These are phyloP conservation scores for Melanogaster broomeanus DNA, from an alignment of 768 basidiomycete genomes.

Conservation along the genomic window DNA sequence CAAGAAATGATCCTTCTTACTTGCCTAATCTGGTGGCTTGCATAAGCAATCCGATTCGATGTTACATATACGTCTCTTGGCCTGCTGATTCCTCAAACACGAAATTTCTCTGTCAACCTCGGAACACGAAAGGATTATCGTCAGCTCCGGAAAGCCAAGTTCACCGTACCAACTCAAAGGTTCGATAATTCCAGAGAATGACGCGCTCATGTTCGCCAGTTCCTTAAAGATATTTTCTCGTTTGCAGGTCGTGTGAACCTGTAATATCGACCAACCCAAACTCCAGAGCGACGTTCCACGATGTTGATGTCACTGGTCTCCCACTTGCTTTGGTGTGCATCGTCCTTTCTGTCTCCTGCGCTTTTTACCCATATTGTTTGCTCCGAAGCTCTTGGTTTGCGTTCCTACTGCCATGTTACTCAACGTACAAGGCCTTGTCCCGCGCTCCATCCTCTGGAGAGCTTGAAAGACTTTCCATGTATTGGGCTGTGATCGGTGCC, in stretches of 20 bases:
- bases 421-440: conserved; percentile 67
- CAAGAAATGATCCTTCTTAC: no score
- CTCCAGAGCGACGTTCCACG: conserved; percentile 9
- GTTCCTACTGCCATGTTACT: conserved; percentile 61
- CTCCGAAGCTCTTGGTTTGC: conserved; percentile 68
- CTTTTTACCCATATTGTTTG: neutral
- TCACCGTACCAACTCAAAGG: neutral
- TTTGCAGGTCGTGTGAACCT: neutral
- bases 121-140: neutral
- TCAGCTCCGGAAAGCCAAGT: neutral
- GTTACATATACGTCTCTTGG: neutral
- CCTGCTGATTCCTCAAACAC: neutral
- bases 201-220: neutral
- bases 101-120: neutral
- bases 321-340: conserved; percentile 47
- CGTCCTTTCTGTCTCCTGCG: neutral
- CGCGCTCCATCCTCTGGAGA: conserved; percentile 53
- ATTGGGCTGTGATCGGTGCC: conserved; percentile 64
- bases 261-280: neutral
- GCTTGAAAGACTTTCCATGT: conserved; percentile 57
- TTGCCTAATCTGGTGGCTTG: no score
- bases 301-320: conserved; percentile 56
- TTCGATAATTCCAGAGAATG: neutral
- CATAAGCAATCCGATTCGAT: neutral
- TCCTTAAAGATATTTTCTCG: neutral